phyloP scores from a whole-genome alignment of 495 filamentous ascomycete genomes.

The Tuber umbilicatum region DNA sequence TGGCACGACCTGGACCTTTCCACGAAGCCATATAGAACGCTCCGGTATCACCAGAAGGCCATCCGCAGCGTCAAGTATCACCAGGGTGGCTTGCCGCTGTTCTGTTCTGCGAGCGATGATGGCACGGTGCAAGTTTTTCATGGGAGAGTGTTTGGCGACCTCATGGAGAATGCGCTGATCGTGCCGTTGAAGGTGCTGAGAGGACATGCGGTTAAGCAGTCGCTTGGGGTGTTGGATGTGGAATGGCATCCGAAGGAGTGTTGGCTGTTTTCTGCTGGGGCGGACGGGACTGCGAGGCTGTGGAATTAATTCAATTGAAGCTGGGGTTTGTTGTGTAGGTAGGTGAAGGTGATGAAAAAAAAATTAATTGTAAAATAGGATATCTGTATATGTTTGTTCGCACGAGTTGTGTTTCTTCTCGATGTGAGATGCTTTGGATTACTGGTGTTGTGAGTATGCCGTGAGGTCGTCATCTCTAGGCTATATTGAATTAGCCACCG shows the following conservation, averaged over 20 bases:
- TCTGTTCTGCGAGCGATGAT: constrained; percentile 89
- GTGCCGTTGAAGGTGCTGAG: constrained; percentile 90
- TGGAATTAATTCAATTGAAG: constrained; percentile 49
- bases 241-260: constrained; percentile 91
- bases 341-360: not conserved
- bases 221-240: constrained; percentile 83
- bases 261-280: constrained; percentile 89
- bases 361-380: not conserved
- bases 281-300: constrained; percentile 80
- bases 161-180: constrained; percentile 92
- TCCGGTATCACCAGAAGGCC: constrained; percentile 86
- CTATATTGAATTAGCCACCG: not conserved
- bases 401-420: not conserved
- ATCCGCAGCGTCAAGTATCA: constrained; percentile 84
- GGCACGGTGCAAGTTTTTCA: constrained; percentile 93
- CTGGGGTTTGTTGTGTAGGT: not conserved
- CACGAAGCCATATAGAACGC: constrained; percentile 82
- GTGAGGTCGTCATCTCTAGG: not conserved
- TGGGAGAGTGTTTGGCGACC: constrained; percentile 83
- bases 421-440: not conserved
- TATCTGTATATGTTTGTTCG: not conserved
- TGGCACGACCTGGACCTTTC: constrained; percentile 98
- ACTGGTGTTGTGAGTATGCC: not conserved
- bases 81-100: constrained; percentile 73
- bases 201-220: constrained; percentile 74